These are phyloP conservation scores for Adansonia rubrostipa DNA, from an alignment of 441 rosid genomes.

Conservation along the genomic window DNA sequence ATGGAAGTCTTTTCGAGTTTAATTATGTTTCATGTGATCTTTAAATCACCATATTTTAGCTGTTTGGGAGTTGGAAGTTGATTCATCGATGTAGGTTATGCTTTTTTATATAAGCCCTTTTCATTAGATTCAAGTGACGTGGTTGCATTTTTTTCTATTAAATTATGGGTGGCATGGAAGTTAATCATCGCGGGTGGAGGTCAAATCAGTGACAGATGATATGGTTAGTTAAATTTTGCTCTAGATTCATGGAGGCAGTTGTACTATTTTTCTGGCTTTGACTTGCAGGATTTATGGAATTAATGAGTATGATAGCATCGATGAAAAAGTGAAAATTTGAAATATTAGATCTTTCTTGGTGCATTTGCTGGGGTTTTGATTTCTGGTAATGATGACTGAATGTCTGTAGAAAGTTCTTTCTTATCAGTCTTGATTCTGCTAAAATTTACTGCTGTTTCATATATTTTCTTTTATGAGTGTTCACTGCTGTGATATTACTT, in stretches of 20 bases:
- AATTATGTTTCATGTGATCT: constrained; percentile 17
- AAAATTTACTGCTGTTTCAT: background rate
- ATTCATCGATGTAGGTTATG: background rate
- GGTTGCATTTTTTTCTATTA: background rate
- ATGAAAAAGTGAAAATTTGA: background rate
- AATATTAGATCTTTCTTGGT: constrained; percentile 3
- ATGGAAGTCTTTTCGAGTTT: background rate
- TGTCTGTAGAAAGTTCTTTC: background rate
- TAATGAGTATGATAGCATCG: background rate
- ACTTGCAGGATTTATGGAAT: background rate
- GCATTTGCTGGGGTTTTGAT: background rate
- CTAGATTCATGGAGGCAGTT: background rate
- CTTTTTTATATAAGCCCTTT: background rate
- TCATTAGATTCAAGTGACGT: background rate
- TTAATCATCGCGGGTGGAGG: background rate
- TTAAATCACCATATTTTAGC: background rate
- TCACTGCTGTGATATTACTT: constrained; percentile 22
- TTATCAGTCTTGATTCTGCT: background rate
- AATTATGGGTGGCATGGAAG: background rate
- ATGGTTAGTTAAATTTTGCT: background rate
- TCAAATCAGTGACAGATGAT: background rate
- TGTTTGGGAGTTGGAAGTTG: background rate
- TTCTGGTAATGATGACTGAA: background rate
- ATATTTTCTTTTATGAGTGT: background rate
- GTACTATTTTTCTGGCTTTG: background rate